Conservation (phyloP, 2,329 filamentous ascomycete genomes). For the Phyllosticta capitalensis region DNA sequence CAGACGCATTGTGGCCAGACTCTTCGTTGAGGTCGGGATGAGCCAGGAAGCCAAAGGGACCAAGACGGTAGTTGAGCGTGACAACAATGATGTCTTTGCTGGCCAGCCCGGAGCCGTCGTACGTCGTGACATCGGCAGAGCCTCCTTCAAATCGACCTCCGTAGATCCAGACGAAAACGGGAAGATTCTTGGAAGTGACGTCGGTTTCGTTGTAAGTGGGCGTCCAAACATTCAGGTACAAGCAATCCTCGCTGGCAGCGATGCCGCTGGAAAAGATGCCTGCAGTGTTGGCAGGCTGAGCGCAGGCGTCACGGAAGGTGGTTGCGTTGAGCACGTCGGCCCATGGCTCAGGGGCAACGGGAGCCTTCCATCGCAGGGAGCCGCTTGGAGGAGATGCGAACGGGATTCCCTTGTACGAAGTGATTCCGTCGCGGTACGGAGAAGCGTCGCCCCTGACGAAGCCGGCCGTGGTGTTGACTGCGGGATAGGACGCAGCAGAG, state of each 20-base stretch:
- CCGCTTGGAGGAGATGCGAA: constrained; percentile 11
- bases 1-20: constrained; percentile 13
- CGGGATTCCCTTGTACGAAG: constrained; percentile 4
- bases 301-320: constrained; percentile 7
- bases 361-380: constrained; percentile 5
- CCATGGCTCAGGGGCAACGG: constrained; percentile 1
- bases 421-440: not conserved
- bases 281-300: not conserved
- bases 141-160: constrained; percentile 19
- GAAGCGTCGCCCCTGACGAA: not conserved
- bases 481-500: not conserved
- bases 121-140: constrained; percentile 12
- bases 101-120: constrained; percentile 15
- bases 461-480: not conserved
- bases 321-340: constrained; percentile 4
- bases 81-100: constrained; percentile 19
- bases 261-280: constrained; percentile 6
- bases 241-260: constrained; percentile 16
- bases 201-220: constrained; percentile 5
- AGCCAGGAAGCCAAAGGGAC: constrained; percentile 33
- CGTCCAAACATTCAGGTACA: constrained; percentile 26
- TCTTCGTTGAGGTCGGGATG: not conserved
- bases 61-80: constrained; percentile 25
- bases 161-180: constrained; percentile 43
- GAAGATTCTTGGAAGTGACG: constrained; percentile 3